phyloP scores from a whole-genome alignment of 495 filamentous ascomycete species.

The Viridothelium virens region DNA sequence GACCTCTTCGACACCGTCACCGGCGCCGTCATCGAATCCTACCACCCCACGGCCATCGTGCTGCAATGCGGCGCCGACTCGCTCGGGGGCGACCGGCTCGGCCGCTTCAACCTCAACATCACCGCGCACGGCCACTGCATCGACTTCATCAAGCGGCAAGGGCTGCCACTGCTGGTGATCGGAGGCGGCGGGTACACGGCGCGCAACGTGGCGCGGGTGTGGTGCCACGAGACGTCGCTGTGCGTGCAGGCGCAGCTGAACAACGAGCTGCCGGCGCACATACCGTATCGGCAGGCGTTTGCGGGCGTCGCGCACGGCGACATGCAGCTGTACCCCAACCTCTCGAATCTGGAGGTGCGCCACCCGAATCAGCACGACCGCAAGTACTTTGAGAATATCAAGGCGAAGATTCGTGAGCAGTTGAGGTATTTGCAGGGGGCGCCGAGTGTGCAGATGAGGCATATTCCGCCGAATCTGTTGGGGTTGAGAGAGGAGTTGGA shows the following conservation, averaged over 20 bases:
- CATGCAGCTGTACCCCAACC: slow-evolving; percentile 57
- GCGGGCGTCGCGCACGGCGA: slow-evolving; percentile 42
- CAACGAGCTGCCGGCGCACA: slow-evolving; percentile 31
- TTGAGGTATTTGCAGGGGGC: slow-evolving; percentile 74
- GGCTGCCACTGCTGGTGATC: slow-evolving; percentile 75
- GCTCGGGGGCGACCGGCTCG: slow-evolving; percentile 83
- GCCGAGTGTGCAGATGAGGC: slow-evolving; percentile 77
- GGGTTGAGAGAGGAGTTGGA: slow-evolving; percentile 73
- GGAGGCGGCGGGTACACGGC: slow-evolving; percentile 98
- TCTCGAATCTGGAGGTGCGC: slow-evolving; percentile 44
- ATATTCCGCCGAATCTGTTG: slow-evolving; percentile 63
- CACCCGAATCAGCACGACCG: slow-evolving; percentile 72
- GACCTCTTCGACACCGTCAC: slow-evolving; percentile 77
- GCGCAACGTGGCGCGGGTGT: slow-evolving; percentile 88
- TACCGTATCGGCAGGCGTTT: slow-evolving; percentile 33
- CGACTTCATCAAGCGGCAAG: slow-evolving; percentile 69
- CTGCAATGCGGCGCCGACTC: slow-evolving; percentile 96
- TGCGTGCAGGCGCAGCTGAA: slow-evolving; percentile 55
- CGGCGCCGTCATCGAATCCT: slow-evolving; percentile 62
- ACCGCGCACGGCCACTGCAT: slow-evolving; percentile 88
- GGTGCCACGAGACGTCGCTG: slow-evolving; percentile 92
- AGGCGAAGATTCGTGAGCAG: slow-evolving; percentile 68
- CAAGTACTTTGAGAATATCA: slow-evolving; percentile 65
- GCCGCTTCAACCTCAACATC: slow-evolving; percentile 94
- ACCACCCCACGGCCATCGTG: slow-evolving; percentile 79